These are phyloP conservation scores for Pulveroboletus sp. DNA, from an alignment of 768 basidiomycete species.

Conservation along the genomic window DNA sequence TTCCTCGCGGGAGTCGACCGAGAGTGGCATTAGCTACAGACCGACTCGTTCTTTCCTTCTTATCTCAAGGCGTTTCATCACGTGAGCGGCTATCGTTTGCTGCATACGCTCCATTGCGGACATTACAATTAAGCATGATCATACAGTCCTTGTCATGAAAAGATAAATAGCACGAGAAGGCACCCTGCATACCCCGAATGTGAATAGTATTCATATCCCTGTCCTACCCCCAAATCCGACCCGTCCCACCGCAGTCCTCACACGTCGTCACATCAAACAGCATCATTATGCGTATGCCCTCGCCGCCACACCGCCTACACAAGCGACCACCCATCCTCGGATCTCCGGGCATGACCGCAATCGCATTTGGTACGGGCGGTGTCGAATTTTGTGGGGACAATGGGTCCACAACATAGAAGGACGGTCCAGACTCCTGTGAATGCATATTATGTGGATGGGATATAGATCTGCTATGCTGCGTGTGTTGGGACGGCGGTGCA, in stretches of 20 bases:
- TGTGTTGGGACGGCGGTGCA: conserved; percentile 6
- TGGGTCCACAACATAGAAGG: conserved; percentile 28
- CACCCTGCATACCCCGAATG: not conserved
- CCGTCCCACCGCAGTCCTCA: conserved; percentile 57
- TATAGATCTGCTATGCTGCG: conserved; percentile 13
- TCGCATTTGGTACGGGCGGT: conserved; percentile 36
- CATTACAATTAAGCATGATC: too few relatives aligned
- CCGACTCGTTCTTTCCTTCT: not conserved
- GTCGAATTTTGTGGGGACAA: conserved; percentile 3
- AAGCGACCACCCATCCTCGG: conserved; percentile 59
- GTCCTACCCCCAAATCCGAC: conserved; percentile 43
- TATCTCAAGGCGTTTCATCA: not conserved
- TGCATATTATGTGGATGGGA: conserved; percentile 11
- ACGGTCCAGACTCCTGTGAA: conserved; percentile 1
- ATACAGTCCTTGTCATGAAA: not conserved
- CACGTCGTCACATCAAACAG: conserved; percentile 54
- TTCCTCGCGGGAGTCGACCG: conserved; percentile 40
- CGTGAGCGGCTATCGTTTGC: not conserved
- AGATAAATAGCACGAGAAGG: not conserved
- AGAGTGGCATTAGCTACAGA: conserved; percentile 21
- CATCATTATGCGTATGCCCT: conserved; percentile 47
- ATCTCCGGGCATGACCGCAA: conserved; percentile 59
- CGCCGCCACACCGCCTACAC: conserved; percentile 65
- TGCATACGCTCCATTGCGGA: too few relatives aligned
- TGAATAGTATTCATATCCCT: not conserved